Conservation (phyloP, 805 yeast genomes). For the Candida dendrica region DNA sequence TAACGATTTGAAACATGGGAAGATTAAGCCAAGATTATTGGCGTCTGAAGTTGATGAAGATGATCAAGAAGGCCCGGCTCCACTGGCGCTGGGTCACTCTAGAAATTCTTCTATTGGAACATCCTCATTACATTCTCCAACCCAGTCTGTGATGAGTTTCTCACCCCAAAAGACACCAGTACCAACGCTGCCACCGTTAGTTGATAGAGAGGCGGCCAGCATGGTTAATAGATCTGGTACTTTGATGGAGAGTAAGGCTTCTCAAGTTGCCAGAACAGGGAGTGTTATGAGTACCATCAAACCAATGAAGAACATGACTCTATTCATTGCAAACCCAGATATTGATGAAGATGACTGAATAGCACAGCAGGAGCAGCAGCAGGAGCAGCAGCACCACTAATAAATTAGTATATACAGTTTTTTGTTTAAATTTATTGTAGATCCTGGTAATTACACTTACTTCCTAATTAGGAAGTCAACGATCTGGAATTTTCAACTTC, state of each 20-base stretch:
- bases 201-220: not conserved
- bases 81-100: not conserved
- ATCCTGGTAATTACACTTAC: not conserved
- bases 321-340: constrained; percentile 57
- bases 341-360: constrained; percentile 23
- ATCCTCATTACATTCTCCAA: not conserved
- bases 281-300: constrained; percentile 27
- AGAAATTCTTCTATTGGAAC: constrained; percentile 4
- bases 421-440: not conserved
- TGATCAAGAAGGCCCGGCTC: constrained; percentile 23
- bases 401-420: no score
- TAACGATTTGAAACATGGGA: constrained; percentile 54
- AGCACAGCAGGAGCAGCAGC: no score
- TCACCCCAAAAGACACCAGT: constrained; percentile 6
- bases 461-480: constrained; percentile 8
- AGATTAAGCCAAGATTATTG: constrained; percentile 54
- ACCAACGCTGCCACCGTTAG: not conserved
- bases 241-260: constrained; percentile 11
- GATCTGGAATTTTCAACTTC: not conserved
- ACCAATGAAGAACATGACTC: constrained; percentile 32
- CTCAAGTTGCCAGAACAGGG: constrained; percentile 23
- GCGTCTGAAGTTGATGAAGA: constrained; percentile 73
- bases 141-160: constrained; percentile 4
- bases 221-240: constrained; percentile 15
- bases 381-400: no score